phyloP scores from a whole-genome alignment of 768 basidiomycete genomes.

The Trametopsis cervina region DNA sequence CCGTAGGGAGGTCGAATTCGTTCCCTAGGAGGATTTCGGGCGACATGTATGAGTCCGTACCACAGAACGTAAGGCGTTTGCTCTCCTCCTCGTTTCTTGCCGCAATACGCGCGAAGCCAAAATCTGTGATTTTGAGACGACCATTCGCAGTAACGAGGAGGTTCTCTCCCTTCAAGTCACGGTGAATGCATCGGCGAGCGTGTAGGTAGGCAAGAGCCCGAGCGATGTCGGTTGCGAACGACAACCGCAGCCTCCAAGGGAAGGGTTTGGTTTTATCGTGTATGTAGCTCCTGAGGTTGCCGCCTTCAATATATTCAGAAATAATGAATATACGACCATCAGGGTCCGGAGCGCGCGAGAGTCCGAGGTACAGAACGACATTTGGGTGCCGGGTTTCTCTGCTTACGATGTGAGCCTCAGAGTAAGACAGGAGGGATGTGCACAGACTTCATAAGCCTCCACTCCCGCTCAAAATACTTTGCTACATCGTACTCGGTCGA shows the following conservation, averaged over 20 bases:
- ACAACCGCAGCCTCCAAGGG: constrained; percentile 90
- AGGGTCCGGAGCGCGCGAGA: constrained; percentile 70
- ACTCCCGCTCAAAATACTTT: constrained; percentile 99
- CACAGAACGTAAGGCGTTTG: constrained; percentile 79
- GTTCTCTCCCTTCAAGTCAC: constrained; percentile 96
- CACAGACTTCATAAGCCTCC: constrained; percentile 84
- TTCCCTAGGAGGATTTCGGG: constrained; percentile 90
- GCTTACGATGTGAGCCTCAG: background rate
- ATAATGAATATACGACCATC: constrained; percentile 90
- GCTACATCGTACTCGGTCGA: constrained; percentile 88
- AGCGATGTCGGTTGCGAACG: constrained; percentile 91
- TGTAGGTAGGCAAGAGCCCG: constrained; percentile 97
- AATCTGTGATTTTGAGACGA: constrained; percentile 96
- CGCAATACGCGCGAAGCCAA: constrained; percentile 93
- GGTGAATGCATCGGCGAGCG: constrained; percentile 82
- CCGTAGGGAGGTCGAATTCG: constrained; percentile 90
- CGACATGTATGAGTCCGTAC: constrained; percentile 95
- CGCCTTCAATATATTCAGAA: constrained; percentile 90
- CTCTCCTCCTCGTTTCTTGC: constrained; percentile 87
- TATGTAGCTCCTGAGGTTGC: constrained; percentile 89
- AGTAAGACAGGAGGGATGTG: constrained; percentile 9
- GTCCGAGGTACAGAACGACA: constrained; percentile 88
- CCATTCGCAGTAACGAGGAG: constrained; percentile 92
- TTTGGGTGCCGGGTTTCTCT: constrained; percentile 87
- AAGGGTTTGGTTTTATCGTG: constrained; percentile 77